Percentiles rank a stretch among this genome's conserved stretches.
These are phyloP conservation scores for Debaryomyces castellii DNA, from an alignment of 805 yeast species.

Conservation along the genomic window DNA sequence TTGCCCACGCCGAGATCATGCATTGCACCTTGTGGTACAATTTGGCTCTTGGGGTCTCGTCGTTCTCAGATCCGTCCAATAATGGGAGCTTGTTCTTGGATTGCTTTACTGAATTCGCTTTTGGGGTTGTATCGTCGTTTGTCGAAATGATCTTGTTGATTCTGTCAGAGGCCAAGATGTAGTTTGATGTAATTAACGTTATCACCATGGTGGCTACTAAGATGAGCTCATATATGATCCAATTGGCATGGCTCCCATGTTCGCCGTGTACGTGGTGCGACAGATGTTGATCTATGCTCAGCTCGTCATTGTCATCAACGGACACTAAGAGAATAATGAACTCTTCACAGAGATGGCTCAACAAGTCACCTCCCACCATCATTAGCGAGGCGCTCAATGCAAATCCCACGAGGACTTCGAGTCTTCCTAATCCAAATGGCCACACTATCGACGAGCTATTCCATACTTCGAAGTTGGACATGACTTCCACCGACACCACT, in stretches of 20 bases:
- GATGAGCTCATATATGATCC: constrained; percentile 30
- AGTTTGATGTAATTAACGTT: constrained; percentile 35
- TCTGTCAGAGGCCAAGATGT: constrained; percentile 31
- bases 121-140: constrained; percentile 14
- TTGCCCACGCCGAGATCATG: constrained; percentile 17
- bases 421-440: constrained; percentile 92
- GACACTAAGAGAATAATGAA: constrained; percentile 46
- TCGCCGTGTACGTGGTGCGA: constrained; percentile 42
- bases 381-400: constrained; percentile 80
- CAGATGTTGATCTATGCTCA: constrained; percentile 23
- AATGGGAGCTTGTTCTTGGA: constrained; percentile 7
- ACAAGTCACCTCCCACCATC: constrained; percentile 87
- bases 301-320: constrained; percentile 20
- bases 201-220: constrained; percentile 20
- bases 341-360: constrained; percentile 87
- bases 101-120: constrained; percentile 4
- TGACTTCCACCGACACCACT: constrained; percentile 68
- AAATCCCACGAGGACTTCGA: constrained; percentile 85
- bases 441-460: constrained; percentile 72
- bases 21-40: constrained; percentile 6
- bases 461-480: constrained; percentile 95
- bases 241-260: constrained; percentile 19
- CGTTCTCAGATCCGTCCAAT: constrained; percentile 4
- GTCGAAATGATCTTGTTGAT: constrained; percentile 33
- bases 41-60: not conserved